Evolutionary conservation across 2,329 filamentous ascomycete genomes (phyloP).

Genomic region (Leptodontidium sp.): DNA sequence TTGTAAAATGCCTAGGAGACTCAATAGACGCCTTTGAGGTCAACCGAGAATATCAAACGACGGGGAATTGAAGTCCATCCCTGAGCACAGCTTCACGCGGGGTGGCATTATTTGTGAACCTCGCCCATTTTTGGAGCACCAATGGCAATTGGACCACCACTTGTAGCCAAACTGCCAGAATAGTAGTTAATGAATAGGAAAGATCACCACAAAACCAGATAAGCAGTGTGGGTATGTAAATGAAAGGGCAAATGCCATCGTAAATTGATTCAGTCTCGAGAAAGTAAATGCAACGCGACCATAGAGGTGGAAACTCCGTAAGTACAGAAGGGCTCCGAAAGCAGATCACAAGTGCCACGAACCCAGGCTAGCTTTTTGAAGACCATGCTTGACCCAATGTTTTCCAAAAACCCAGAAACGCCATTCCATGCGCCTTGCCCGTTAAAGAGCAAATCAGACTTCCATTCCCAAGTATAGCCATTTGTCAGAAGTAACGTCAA

Average conservation of each 20-base stretch:
- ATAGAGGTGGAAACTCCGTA: slow-evolving; percentile 17
- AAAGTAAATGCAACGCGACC: slow-evolving; percentile 12
- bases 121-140: too few relatives aligned
- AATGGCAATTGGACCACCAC: too few relatives aligned
- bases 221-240: not conserved
- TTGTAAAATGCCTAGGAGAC: too few relatives aligned
- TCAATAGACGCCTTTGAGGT: too few relatives aligned
- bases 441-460: slow-evolving; percentile 57
- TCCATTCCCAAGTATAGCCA: slow-evolving; percentile 95
- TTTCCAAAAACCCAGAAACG: slow-evolving; percentile 8
- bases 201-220: too few relatives aligned
- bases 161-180: too few relatives aligned
- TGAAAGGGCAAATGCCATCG: not conserved
- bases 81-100: too few relatives aligned
- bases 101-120: too few relatives aligned
- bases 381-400: slow-evolving; percentile 16
- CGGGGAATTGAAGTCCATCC: too few relatives aligned
- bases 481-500: slow-evolving; percentile 73
- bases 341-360: slow-evolving; percentile 17
- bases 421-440: slow-evolving; percentile 19
- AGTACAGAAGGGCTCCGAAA: slow-evolving; percentile 16
- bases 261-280: not conserved
- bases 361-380: slow-evolving; percentile 17
- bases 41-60: too few relatives aligned
- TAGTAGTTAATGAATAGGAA: too few relatives aligned